phyloP scores from a whole-genome alignment of 2,329 filamentous ascomycete genomes.

The Sclerotiophoma versabilis region DNA sequence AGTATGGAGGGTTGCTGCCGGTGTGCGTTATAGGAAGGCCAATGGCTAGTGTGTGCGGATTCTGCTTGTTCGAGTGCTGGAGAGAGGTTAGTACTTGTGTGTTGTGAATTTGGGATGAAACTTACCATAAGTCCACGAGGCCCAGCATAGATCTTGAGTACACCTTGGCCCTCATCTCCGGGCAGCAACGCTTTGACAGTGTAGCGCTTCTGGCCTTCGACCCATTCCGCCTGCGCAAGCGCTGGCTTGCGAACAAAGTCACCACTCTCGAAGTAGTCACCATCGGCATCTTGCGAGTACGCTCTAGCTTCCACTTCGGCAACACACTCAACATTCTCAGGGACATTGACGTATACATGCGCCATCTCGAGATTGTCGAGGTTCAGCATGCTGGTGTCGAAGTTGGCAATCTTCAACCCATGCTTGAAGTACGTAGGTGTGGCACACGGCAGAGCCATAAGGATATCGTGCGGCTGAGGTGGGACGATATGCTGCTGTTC shows the following conservation, averaged over 20 bases:
- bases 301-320: slow-evolving; percentile 89
- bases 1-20: slow-evolving; percentile 91
- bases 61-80: slow-evolving; percentile 89
- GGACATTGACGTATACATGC: slow-evolving; percentile 86
- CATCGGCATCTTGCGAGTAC: slow-evolving; percentile 82
- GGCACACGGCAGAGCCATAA: slow-evolving; percentile 84
- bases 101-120: background rate
- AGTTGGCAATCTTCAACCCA: slow-evolving; percentile 79
- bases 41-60: slow-evolving; percentile 89
- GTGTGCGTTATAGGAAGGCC: slow-evolving; percentile 88
- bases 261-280: slow-evolving; percentile 91
- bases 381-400: slow-evolving; percentile 84
- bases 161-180: slow-evolving; percentile 86
- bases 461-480: slow-evolving; percentile 81
- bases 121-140: slow-evolving; percentile 85
- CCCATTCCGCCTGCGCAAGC: slow-evolving; percentile 91
- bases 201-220: slow-evolving; percentile 84
- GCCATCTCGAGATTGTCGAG: slow-evolving; percentile 94
- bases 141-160: slow-evolving; percentile 90
- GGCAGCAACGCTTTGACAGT: slow-evolving; percentile 92
- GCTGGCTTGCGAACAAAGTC: slow-evolving; percentile 86
- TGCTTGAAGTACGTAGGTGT: slow-evolving; percentile 90
- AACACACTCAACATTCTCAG: slow-evolving; percentile 86
- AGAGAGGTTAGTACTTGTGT: slow-evolving; percentile 23
- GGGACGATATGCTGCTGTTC: slow-evolving; percentile 94